Evolutionary conservation across 1,139 yeast genomes (phyloP).

Genomic region (Pneumocystis sp.): DNA sequence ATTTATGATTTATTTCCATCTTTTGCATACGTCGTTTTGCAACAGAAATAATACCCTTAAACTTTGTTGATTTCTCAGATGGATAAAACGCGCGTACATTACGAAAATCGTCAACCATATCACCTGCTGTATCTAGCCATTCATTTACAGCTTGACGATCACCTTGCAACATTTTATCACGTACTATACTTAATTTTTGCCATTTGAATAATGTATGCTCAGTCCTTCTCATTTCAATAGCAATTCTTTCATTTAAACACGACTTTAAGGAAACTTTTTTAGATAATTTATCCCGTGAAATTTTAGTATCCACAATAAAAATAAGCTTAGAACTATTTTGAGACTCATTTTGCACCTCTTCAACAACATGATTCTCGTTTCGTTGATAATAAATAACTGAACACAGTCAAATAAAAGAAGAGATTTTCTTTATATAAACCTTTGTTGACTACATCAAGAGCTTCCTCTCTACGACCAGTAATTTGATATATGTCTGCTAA

Average conservation of each 20-base stretch:
- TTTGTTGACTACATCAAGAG: conserved; percentile 42
- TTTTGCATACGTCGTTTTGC: conserved; percentile 45
- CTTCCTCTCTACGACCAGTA: conserved; percentile 50
- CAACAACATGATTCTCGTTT: conserved; percentile 5
- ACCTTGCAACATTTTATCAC: conserved; percentile 37
- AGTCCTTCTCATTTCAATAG: conserved; percentile 8
- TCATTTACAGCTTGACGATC: conserved; percentile 51
- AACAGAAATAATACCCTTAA: conserved; percentile 43
- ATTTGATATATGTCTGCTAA: conserved; percentile 65
- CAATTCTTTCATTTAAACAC: background rate
- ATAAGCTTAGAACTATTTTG: conserved; percentile 5
- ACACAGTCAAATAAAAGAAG: conserved; percentile 12
- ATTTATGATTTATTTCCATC: conserved; percentile 47
- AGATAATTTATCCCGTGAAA: conserved; percentile 2
- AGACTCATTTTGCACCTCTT: conserved; percentile 13
- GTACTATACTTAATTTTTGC: conserved; percentile 43
- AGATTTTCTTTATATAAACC: conserved; percentile 28
- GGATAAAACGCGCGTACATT: conserved; percentile 67
- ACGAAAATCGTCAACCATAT: conserved; percentile 66
- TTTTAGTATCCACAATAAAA: conserved; percentile 1
- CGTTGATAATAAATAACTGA: conserved; percentile 10
- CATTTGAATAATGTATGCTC: conserved; percentile 6
- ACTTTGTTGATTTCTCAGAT: conserved; percentile 50
- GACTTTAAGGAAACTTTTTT: background rate
- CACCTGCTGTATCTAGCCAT: conserved; percentile 78